phyloP scores from a whole-genome alignment of 495 filamentous ascomycete species.

The Terfezia boudieri region DNA sequence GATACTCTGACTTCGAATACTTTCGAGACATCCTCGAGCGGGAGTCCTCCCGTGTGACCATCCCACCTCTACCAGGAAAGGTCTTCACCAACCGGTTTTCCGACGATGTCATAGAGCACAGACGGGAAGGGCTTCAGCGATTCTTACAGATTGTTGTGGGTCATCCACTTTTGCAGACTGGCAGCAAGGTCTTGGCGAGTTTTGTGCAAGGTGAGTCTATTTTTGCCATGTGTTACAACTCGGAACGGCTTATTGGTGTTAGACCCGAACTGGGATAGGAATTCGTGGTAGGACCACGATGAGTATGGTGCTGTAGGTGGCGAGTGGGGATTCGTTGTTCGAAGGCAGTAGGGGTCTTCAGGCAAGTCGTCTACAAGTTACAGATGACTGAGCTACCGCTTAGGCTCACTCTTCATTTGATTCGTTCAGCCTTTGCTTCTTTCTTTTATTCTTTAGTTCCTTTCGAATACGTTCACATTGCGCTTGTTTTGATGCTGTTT shows the following conservation, averaged over 20 bases:
- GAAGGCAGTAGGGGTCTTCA: too few species aligned
- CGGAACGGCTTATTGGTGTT: constrained; percentile 7
- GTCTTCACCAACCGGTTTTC: constrained; percentile 97
- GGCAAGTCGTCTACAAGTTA: too few species aligned
- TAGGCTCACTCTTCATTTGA: too few species aligned
- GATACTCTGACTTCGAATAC: constrained; percentile 95
- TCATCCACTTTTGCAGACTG: constrained; percentile 89
- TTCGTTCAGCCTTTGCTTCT: too few species aligned
- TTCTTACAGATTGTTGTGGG: constrained; percentile 96
- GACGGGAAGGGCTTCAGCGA: constrained; percentile 73
- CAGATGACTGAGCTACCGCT: too few species aligned
- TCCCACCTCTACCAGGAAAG: constrained; percentile 87
- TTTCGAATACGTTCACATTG: too few species aligned
- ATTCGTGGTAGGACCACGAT: constrained; percentile 35
- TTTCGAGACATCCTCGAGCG: constrained; percentile 96
- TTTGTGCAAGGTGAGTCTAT: constrained; percentile 71
- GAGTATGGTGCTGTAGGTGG: too few species aligned
- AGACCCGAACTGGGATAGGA: constrained; percentile 62
- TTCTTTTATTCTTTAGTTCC: too few species aligned
- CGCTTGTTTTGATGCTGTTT: too few species aligned
- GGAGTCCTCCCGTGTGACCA: constrained; percentile 80
- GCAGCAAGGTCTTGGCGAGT: constrained; percentile 81
- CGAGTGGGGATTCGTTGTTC: too few species aligned
- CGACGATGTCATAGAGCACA: constrained; percentile 94
- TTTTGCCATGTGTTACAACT: neutral